Evolutionary conservation across 176 grass and related monocot species (phyloP).

Genomic region (Poa pratensis): DNA sequence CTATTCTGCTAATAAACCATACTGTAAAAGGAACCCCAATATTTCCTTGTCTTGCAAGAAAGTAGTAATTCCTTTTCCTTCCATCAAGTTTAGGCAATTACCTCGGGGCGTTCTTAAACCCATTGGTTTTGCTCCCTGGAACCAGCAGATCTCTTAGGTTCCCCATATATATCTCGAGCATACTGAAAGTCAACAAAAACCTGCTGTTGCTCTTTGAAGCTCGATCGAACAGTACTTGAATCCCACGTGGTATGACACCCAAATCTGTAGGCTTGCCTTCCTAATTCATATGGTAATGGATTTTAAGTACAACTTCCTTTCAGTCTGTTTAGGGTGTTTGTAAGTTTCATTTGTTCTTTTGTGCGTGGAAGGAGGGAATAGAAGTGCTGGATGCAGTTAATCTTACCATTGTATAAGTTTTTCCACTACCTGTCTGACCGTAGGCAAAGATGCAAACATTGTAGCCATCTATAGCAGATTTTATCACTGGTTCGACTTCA

Average conservation of each 20-base stretch:
- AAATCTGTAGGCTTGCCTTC: slow-evolving; percentile 65
- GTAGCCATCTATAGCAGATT: slow-evolving; percentile 97
- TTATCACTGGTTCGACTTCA: slow-evolving; percentile 90
- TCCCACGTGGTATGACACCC: slow-evolving; percentile 81
- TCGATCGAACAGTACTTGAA: slow-evolving; percentile 74
- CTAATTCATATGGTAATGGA: slow-evolving; percentile 57
- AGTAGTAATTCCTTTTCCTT: slow-evolving; percentile 29
- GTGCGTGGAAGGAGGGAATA: neutral
- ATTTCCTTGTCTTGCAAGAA: slow-evolving; percentile 8
- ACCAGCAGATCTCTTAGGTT: slow-evolving; percentile 83
- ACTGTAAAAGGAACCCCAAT: neutral
- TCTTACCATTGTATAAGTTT: slow-evolving; percentile 98
- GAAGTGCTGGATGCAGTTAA: slow-evolving; percentile 28
- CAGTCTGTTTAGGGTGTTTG: slow-evolving; percentile 12
- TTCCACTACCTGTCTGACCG: slow-evolving; percentile 95
- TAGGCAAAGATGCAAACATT: slow-evolving; percentile 98
- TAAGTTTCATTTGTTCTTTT: slow-evolving; percentile 28
- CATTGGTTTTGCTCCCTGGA: slow-evolving; percentile 51
- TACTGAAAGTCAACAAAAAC: slow-evolving; percentile 90
- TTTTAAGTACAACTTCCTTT: slow-evolving; percentile 31
- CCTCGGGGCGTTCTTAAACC: slow-evolving; percentile 68
- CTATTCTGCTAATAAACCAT: neutral
- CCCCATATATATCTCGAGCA: slow-evolving; percentile 99
- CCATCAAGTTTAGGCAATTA: slow-evolving; percentile 44
- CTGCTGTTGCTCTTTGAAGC: slow-evolving; percentile 68